These are phyloP conservation scores for Quercus phellos DNA, from an alignment of 331 rosid species.

Conservation along the genomic window DNA sequence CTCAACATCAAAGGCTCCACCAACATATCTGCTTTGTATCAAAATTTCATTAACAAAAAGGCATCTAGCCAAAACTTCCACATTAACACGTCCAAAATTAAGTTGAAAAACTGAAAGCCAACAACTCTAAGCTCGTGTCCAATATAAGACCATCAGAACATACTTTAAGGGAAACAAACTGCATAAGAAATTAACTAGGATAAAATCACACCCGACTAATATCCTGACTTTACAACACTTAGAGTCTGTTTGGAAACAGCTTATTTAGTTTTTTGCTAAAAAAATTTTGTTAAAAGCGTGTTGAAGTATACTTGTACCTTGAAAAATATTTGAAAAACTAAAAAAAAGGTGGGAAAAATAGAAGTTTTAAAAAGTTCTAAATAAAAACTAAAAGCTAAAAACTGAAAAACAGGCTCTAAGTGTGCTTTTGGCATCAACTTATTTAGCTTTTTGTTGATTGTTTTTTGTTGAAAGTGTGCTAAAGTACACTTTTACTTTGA, in stretches of 20 bases:
- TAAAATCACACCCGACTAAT: neutral
- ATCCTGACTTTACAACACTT: neutral
- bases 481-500: too few species aligned
- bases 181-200: neutral
- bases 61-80: conserved; percentile 9
- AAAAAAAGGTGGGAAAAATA: too few species aligned
- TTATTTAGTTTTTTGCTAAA: too few species aligned
- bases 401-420: too few species aligned
- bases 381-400: too few species aligned
- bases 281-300: too few species aligned
- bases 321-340: too few species aligned
- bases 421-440: too few species aligned
- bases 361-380: too few species aligned
- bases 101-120: conserved; percentile 7
- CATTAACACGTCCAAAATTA: conserved; percentile 8
- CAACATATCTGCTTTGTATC: conserved; percentile 62
- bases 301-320: too few species aligned
- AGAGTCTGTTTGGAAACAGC: too few species aligned
- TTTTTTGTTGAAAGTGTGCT: neutral
- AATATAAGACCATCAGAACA: neutral
- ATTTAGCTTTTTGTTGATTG: too few species aligned
- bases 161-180: neutral
- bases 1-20: conserved; percentile 98
- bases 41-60: conserved; percentile 20
- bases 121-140: neutral